A percentile compares a stretch with the other conserved stretches of the same genome.
Conservation (phyloP, 208 protist species). For the Leptomonas seymouri region DNA sequence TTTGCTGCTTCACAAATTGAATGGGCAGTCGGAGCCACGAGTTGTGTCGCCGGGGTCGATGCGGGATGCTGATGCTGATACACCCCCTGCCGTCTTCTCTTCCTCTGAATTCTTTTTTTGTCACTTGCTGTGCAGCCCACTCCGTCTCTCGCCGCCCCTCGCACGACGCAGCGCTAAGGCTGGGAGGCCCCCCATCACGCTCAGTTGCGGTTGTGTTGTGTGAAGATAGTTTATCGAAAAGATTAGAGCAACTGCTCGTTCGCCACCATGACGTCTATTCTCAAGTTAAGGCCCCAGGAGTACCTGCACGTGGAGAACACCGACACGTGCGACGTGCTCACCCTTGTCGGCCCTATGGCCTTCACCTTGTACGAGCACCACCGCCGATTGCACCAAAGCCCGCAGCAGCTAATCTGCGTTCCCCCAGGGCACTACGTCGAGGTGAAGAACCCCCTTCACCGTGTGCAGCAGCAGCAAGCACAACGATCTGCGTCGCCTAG, state of each 20-base stretch:
- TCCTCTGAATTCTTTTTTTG: no score
- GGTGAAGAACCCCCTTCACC: slow-evolving; percentile 67
- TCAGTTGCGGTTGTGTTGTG: no score
- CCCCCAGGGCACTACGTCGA: slow-evolving; percentile 91
- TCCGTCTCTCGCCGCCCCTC: no score
- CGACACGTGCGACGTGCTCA: slow-evolving; percentile 78
- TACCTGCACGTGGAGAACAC: slow-evolving; percentile 90
- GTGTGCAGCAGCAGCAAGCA: slow-evolving; percentile 3
- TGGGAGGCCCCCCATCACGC: no score
- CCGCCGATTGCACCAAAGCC: slow-evolving; percentile 31
- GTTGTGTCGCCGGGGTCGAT: no score
- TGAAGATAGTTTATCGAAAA: no score
- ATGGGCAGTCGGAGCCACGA: no score
- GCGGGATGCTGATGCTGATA: no score
- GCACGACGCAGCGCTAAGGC: no score
- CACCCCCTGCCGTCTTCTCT: no score
- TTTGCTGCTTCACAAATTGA: no score
- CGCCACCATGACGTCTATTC: slow-evolving; percentile 33
- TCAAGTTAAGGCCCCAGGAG: slow-evolving; percentile 63
- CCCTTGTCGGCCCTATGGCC: slow-evolving; percentile 86
- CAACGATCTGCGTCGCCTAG: background rate
- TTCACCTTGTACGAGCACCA: slow-evolving; percentile 86
- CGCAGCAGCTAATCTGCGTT: slow-evolving; percentile 60
- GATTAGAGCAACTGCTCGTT: background rate
- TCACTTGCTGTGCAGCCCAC: no score